Base-by-base conservation (phyloP, 208 protist species). In the Leishmania turanica region DNA sequence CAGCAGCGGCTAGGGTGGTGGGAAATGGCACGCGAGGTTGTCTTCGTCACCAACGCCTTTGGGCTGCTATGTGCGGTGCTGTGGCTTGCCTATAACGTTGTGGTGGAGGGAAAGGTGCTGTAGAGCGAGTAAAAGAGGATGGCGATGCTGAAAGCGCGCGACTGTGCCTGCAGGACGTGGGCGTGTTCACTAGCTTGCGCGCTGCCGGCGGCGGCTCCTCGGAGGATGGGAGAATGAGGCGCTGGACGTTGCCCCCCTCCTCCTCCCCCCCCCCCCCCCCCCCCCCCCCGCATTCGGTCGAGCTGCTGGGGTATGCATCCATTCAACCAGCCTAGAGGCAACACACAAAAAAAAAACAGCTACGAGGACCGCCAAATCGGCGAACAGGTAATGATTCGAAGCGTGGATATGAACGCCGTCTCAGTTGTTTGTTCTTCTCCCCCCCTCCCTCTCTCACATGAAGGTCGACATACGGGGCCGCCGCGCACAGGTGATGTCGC, bases 11-110 rank as follows among this genome's bases (percentile, higher is more conserved):
- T 37, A 1, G 78, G 79, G 77, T 84, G 84, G 76, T 76, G 76
- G 77, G 82, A 81, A 40, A 69, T 42, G 40, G 15, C 45, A n/a
- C 79, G 78, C 66, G 89, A 89, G 82, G 19, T 82, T n/a, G 31
- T 66, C 21, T 78, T 89, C 15, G 4, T 84, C 8, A 1, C 85
- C 24, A 94, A 94, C 66, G 84, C 87, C 24, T 17, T 89, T 1
- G 78, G 80, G 0, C 40, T 86, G 1, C 45, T 90, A 31, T 77
- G 76, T 54, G 82, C 72, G 27, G 87, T 89, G 74, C 42, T 89
- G n/a, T 90, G 81, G 83, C n/a, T 89, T 1, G 70, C 75, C 49
- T 87, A 85, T 77, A 84, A 86, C 76, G 77, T 82, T 34, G 72
- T 68, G 34, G 31, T 84, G 7, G 84, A 71, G 24, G 79, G 80